phyloP scores from a whole-genome alignment of 305 asterid genomes.

The Fraxinus floribunda region DNA sequence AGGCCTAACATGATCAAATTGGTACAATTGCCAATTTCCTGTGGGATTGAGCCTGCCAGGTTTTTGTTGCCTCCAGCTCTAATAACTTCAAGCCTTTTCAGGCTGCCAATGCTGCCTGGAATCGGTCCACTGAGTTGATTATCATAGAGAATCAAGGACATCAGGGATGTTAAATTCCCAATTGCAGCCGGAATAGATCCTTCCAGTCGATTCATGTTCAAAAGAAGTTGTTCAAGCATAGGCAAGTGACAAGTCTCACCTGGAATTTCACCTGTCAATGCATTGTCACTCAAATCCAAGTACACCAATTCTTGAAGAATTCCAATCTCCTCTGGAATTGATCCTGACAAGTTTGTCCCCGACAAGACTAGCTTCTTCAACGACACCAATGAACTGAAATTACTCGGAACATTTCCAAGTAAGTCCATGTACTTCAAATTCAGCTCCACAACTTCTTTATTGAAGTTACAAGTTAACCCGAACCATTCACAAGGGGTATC shows the following conservation, averaged over 20 bases:
- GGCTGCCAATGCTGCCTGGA: conserved; percentile 55
- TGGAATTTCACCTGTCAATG: conserved; percentile 66
- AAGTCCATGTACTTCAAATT: conserved; percentile 61
- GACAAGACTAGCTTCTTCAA: conserved; percentile 50
- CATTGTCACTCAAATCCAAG: conserved; percentile 70
- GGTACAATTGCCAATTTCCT: conserved; percentile 69
- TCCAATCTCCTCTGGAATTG: conserved; percentile 51
- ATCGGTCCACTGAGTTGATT: conserved; percentile 63
- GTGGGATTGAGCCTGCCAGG: conserved; percentile 66
- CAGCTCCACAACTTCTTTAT: conserved; percentile 49
- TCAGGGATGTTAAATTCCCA: conserved; percentile 52
- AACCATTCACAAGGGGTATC: conserved; percentile 69
- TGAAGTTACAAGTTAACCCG: conserved; percentile 61
- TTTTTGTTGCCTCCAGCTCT: conserved; percentile 92
- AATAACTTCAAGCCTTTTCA: conserved; percentile 54
- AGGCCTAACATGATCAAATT: conserved; percentile 59
- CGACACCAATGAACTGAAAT: conserved; percentile 46
- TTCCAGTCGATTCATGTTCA: conserved; percentile 54
- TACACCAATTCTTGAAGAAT: conserved; percentile 37
- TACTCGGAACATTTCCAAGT: conserved; percentile 48
- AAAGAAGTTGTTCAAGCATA: conserved; percentile 46
- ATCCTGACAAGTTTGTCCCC: conserved; percentile 73
- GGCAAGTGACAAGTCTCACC: conserved; percentile 36
- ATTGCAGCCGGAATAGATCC: conserved; percentile 56
- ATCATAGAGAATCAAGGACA: conserved; percentile 53